These are phyloP conservation scores for Phytopythium ostracodes DNA, from an alignment of 352 stramenopile genomes.

Conservation along the genomic window DNA sequence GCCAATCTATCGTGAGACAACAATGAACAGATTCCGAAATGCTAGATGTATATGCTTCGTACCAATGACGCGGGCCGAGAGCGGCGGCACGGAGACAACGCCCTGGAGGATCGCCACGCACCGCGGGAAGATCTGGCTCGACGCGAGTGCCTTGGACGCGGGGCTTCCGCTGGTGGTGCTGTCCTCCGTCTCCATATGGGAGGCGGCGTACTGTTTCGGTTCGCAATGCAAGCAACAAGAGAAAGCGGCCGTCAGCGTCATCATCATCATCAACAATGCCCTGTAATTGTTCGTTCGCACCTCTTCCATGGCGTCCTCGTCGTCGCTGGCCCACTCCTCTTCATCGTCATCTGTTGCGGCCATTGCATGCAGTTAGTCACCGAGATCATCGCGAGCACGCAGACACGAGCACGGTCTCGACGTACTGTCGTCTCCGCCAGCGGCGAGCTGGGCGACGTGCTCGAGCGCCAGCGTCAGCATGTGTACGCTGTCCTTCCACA, in stretches of 20 bases:
- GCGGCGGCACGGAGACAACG: conserved; percentile 63
- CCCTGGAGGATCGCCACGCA: conserved; percentile 72
- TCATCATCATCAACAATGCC: no score
- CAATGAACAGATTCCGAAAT: no score
- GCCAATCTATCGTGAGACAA: neutral
- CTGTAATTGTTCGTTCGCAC: no score
- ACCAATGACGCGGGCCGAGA: conserved; percentile 48
- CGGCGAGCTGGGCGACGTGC: conserved; percentile 63
- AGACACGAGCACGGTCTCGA: neutral
- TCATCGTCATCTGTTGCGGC: conserved; percentile 47
- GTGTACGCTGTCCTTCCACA: conserved; percentile 80
- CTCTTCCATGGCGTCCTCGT: conserved; percentile 87
- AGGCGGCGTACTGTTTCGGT: conserved; percentile 30
- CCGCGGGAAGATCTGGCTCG: conserved; percentile 46
- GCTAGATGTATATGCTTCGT: conserved; percentile 4
- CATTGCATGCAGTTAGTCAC: neutral
- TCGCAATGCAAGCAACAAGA: no score
- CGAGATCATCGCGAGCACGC: neutral
- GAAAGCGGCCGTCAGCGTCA: no score
- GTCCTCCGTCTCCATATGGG: conserved; percentile 54
- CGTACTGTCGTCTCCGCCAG: conserved; percentile 42
- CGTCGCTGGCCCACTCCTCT: conserved; percentile 84
- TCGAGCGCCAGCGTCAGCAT: conserved; percentile 77
- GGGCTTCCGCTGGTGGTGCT: conserved; percentile 13
- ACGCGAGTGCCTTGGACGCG: conserved; percentile 30